These are phyloP conservation scores for Byssoonygena ceratinophila DNA, from an alignment of 2,329 filamentous ascomycete genomes.

Conservation along the genomic window DNA sequence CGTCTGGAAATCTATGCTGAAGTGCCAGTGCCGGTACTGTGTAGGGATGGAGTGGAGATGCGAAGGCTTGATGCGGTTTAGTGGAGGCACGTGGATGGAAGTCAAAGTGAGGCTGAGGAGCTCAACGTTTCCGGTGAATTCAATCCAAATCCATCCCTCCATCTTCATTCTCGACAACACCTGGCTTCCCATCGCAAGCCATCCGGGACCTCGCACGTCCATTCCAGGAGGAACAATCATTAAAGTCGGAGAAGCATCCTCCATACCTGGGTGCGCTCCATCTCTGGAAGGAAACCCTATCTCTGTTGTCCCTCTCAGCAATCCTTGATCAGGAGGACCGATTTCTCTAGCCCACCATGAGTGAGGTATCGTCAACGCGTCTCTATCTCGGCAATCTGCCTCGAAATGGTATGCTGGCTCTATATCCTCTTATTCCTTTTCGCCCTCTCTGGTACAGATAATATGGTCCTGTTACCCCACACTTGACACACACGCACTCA, in stretches of 20 bases:
- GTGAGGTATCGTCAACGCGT: slow-evolving; percentile 85
- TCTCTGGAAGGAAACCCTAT: background rate
- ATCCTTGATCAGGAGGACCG: background rate
- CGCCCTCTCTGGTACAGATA: slow-evolving; percentile 13
- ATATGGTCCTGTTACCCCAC: slow-evolving; percentile 12
- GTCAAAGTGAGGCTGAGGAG: slow-evolving; percentile 12
- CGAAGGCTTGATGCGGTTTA: slow-evolving; percentile 10
- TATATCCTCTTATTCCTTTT: slow-evolving; percentile 16
- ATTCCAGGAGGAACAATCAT: slow-evolving; percentile 1
- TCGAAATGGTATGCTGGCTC: slow-evolving; percentile 65
- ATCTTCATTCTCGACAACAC: background rate
- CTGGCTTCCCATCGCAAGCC: slow-evolving; percentile 5
- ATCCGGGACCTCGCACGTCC: background rate
- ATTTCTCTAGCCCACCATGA: slow-evolving; percentile 42
- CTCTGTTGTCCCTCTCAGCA: slow-evolving; percentile 1
- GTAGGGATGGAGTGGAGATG: background rate
- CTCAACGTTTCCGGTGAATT: background rate
- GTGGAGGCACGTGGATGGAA: slow-evolving; percentile 10
- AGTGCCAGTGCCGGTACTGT: background rate
- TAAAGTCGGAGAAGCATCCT: slow-evolving; percentile 5
- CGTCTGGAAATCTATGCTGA: background rate
- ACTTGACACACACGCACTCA: background rate
- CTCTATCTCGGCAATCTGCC: slow-evolving; percentile 97
- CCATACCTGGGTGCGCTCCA: background rate
- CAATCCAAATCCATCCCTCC: background rate